A percentile compares a stretch with the other conserved stretches of the same genome.
Conservation (phyloP, 1,284 basidiomycete species). For the Irpex lacteus region DNA sequence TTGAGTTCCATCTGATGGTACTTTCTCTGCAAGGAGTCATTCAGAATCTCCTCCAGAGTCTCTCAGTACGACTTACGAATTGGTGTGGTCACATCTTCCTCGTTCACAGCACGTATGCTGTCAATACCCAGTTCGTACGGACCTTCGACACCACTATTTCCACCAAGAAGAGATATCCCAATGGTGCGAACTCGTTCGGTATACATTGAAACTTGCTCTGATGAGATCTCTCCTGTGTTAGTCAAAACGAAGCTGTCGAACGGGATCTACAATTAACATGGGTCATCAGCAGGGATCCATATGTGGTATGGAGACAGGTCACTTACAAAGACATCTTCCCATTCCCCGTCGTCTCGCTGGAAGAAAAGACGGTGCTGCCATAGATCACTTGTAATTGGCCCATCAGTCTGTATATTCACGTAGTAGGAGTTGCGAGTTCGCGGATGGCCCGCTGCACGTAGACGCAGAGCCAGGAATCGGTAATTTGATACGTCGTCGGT, state of each 20-base stretch:
- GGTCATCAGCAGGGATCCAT: constrained; percentile 7
- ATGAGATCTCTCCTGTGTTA: constrained; percentile 75
- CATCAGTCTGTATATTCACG: constrained; percentile 86
- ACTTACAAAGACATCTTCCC: constrained; percentile 85
- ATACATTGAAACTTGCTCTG: constrained; percentile 71
- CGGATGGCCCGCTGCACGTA: constrained; percentile 70
- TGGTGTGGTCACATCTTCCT: constrained; percentile 45
- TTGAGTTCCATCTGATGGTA: constrained; percentile 28
- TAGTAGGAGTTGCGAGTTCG: constrained; percentile 77
- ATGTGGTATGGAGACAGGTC: neutral
- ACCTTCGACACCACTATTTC: constrained; percentile 68
- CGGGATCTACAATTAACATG: constrained; percentile 55
- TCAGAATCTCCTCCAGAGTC: neutral
- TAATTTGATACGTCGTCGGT: constrained; percentile 80
- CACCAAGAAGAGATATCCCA: constrained; percentile 82
- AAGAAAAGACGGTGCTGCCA: constrained; percentile 91
- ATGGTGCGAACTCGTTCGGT: constrained; percentile 75
- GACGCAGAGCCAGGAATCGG: constrained; percentile 73
- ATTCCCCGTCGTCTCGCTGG: constrained; percentile 63
- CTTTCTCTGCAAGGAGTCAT: constrained; percentile 24
- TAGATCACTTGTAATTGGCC: constrained; percentile 74
- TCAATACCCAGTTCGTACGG: constrained; percentile 77
- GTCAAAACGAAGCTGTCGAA: constrained; percentile 81
- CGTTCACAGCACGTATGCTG: constrained; percentile 60
- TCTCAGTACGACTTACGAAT: constrained; percentile 31